Percentiles rank a stretch among this genome's conserved stretches.
Conservation (phyloP, 208 protist genomes). For the Wallacemonas sp. region DNA sequence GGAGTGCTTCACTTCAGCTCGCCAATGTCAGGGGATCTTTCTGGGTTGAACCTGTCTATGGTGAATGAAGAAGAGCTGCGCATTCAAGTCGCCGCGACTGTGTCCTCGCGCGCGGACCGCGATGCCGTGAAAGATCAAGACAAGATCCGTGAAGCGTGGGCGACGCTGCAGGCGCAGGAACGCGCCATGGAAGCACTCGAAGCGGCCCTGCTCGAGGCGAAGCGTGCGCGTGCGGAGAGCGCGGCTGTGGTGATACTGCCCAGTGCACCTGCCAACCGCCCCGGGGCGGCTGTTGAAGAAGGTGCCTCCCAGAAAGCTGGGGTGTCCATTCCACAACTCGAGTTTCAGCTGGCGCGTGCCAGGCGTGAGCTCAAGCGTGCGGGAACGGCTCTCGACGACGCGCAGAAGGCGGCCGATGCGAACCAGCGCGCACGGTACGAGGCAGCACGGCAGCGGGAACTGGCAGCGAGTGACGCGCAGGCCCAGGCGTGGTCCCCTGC, state of each 20-base stretch:
- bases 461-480: not conserved
- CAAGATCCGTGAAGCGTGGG: slow-evolving; percentile 37
- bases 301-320: slow-evolving; percentile 20
- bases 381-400: slow-evolving; percentile 33
- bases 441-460: not conserved
- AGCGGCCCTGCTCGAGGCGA: slow-evolving; percentile 6
- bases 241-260: slow-evolving; percentile 3
- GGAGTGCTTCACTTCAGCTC: too few relatives aligned
- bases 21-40: slow-evolving; percentile 8
- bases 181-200: slow-evolving; percentile 18
- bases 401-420: slow-evolving; percentile 43
- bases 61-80: slow-evolving; percentile 62
- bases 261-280: not conserved
- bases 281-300: slow-evolving; percentile 13
- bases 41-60: slow-evolving; percentile 23
- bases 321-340: slow-evolving; percentile 8
- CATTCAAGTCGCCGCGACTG: slow-evolving; percentile 46
- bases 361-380: slow-evolving; percentile 36
- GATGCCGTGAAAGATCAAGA: slow-evolving; percentile 50
- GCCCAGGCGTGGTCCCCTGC: not conserved
- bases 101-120: slow-evolving; percentile 35
- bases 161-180: slow-evolving; percentile 36
- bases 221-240: not conserved
- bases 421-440: slow-evolving; percentile 25
- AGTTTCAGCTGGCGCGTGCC: slow-evolving; percentile 47